Evolutionary conservation across 495 filamentous ascomycete genomes (phyloP).

Genomic region (Neurospora sp.): DNA sequence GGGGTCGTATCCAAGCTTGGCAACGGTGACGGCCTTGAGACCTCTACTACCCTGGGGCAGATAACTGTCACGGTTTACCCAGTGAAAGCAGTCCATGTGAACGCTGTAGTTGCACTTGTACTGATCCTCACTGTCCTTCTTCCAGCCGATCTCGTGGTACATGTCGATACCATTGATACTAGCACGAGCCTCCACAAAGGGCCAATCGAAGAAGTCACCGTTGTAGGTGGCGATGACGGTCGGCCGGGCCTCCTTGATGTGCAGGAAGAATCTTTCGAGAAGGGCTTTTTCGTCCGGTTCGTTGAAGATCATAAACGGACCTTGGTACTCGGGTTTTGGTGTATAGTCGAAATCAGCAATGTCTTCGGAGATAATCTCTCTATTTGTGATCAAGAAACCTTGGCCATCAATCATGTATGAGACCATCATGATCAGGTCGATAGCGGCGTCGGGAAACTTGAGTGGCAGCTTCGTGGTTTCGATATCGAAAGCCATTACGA

Average conservation of each 20-base stretch:
- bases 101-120: slow-evolving; percentile 92
- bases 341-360: slow-evolving; percentile 98
- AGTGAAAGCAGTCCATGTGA: slow-evolving; percentile 98
- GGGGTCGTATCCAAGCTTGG: slow-evolving; percentile 95
- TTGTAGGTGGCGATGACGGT: slow-evolving; percentile 99
- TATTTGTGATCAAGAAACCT: slow-evolving; percentile 95
- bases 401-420: slow-evolving; percentile 99
- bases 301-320: slow-evolving; percentile 95
- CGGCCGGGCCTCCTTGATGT: slow-evolving; percentile 88
- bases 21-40: slow-evolving; percentile 93
- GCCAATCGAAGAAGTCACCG: slow-evolving; percentile 99
- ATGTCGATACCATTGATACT: slow-evolving; percentile 96
- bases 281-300: slow-evolving; percentile 86
- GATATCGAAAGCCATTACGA: slow-evolving; percentile 96
- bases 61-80: slow-evolving; percentile 98
- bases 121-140: slow-evolving; percentile 88
- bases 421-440: slow-evolving; percentile 99
- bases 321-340: slow-evolving; percentile 89
- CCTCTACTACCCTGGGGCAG: slow-evolving; percentile 95
- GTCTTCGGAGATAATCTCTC: slow-evolving; percentile 95
- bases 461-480: slow-evolving; percentile 94
- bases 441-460: slow-evolving; percentile 92
- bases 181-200: slow-evolving; percentile 88
- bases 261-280: slow-evolving; percentile 86
- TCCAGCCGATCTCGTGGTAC: slow-evolving; percentile 97